These are phyloP conservation scores for Lipomyces kockii DNA, from an alignment of 805 yeast species.

Conservation along the genomic window DNA sequence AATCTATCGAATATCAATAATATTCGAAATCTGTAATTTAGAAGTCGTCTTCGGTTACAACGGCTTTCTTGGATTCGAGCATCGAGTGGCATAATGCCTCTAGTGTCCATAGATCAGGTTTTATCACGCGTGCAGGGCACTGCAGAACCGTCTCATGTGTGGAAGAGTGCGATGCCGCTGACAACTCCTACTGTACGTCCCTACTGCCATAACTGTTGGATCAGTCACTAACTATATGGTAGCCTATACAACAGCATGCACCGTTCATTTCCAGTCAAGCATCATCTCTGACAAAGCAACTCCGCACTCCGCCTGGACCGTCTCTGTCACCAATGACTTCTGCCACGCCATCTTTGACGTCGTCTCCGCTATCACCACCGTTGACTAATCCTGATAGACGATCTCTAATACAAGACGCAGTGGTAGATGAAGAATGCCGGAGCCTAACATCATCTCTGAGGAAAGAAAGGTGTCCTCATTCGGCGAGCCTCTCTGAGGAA, in stretches of 20 bases:
- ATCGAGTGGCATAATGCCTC: not conserved
- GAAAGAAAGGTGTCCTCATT: not conserved
- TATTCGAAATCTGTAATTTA: too few relatives aligned
- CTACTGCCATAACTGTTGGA: not conserved
- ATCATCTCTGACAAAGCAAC: not conserved
- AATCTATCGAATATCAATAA: too few relatives aligned
- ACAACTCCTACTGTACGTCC: not conserved
- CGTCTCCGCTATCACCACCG: constrained; percentile 1
- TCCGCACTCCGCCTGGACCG: not conserved
- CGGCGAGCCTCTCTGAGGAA: not conserved
- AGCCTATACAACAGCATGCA: not conserved
- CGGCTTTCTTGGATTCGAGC: not conserved
- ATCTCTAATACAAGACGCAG: not conserved
- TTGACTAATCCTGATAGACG: not conserved
- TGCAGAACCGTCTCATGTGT: not conserved
- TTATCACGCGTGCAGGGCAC: not conserved
- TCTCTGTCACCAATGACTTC: not conserved
- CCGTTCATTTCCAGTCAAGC: not conserved
- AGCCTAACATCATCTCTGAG: not conserved
- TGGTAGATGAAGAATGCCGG: not conserved
- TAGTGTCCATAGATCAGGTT: not conserved
- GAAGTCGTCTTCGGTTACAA: not conserved
- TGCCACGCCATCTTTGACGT: not conserved
- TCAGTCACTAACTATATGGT: not conserved
- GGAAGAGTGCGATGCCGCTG: not conserved